These are phyloP conservation scores for Pyronema omphalodes DNA, from an alignment of 495 filamentous ascomycete species.

Conservation along the genomic window DNA sequence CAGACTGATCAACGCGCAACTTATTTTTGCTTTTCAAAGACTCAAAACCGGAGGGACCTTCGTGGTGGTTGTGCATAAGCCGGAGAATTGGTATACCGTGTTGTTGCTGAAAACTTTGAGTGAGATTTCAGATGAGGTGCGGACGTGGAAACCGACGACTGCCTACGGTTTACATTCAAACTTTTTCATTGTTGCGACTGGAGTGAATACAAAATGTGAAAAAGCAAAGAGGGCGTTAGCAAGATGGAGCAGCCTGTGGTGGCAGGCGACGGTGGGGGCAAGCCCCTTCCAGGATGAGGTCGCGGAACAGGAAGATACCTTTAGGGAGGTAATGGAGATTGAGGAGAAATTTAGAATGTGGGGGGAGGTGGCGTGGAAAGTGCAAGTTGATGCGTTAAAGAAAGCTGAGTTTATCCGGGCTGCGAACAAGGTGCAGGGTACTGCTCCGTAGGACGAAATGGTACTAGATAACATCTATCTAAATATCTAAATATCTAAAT, in stretches of 20 bases:
- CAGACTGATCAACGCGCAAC: conserved; percentile 29
- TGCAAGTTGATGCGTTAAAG: background rate
- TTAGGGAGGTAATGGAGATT: background rate
- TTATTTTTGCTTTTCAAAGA: conserved; percentile 32
- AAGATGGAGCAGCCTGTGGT: background rate
- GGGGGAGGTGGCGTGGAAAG: background rate
- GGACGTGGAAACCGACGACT: background rate
- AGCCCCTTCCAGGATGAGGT: background rate
- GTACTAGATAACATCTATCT: too few species aligned
- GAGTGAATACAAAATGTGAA: background rate
- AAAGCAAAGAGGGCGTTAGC: background rate
- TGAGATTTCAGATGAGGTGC: background rate
- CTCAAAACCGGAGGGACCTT: conserved; percentile 30
- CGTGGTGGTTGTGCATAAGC: conserved; percentile 33
- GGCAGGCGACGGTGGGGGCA: background rate
- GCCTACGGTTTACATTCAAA: background rate
- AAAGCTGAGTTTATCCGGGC: background rate
- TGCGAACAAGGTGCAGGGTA: background rate
- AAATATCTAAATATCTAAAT: too few species aligned
- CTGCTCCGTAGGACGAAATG: too few species aligned
- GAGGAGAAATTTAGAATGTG: conserved; percentile 3
- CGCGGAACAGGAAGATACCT: background rate
- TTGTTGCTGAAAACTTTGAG: background rate
- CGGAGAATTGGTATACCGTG: conserved; percentile 27
- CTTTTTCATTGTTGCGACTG: background rate